Base-by-base conservation (phyloP, 2,329 filamentous ascomycete species). In the Exserohilum turcica region DNA sequence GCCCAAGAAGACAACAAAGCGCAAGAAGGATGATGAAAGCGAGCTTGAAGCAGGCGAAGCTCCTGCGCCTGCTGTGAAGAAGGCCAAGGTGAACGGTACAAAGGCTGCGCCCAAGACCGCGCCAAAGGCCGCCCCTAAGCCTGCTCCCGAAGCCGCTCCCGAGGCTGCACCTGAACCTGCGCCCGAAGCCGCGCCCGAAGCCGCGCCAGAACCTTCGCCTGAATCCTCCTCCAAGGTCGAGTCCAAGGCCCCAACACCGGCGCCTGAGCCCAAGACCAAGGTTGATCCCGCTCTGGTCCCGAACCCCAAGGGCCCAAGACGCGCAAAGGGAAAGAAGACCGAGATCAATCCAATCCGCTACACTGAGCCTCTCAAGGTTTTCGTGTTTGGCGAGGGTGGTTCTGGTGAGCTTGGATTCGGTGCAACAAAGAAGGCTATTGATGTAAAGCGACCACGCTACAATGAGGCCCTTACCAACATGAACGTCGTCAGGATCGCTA, bases 361-460 rank as follows among this genome's bases (percentile, higher is more conserved):
- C 57, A 84, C 80, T 0, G 74, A 85, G 60, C 78, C 80, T 21
- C 81, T 94, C 53, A 86, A 92, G 66, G 79, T 94, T 54, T 93
- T 87, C 67, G 88, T 92, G 46, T 93, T 91, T 65, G 91, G 91
- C 46, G 89, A 91, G 72, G 90, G 90, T 32, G 84, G 84, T 56
- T 86, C 86, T n/a, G 90, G 90, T 62, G 91, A 95, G 77, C 86
- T 95, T 38, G 91, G 90, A 32, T 83, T 95, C 15, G 91, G 91
- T 32, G 75, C 81, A 2, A 84, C 82, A 56, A 86, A 84, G 69
- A 85, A 85, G 64, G 77, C 82, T 35, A 84, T 89, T 60, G 87
- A 92, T 62, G 87, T 91, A 63, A 89, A 88, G 78, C 84, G 87
- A 27, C 91, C 91, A 15, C 87, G 88, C 46, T 77, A 88, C 54